A percentile compares a stretch with the other conserved stretches of the same genome.
These are phyloP conservation scores for Cladosporium sp. DNA, from an alignment of 2,329 filamentous ascomycete species.

Conservation along the genomic window DNA sequence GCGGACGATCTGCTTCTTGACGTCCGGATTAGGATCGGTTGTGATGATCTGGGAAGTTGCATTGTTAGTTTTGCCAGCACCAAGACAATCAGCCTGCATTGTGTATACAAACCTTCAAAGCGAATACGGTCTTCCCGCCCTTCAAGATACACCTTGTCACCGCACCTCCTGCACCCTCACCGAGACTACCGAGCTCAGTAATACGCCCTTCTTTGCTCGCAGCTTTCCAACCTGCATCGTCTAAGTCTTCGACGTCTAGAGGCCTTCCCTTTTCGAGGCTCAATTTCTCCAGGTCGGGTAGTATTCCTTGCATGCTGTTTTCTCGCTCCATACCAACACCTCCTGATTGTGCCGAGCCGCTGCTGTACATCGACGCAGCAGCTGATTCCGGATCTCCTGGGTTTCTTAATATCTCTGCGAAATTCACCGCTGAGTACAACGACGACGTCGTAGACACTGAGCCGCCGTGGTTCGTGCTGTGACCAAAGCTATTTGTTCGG, in stretches of 20 bases:
- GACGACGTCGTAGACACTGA: slow-evolving; percentile 85
- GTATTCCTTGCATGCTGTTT: slow-evolving; percentile 70
- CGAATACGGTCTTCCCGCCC: slow-evolving; percentile 91
- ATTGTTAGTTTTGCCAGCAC: slow-evolving; percentile 6
- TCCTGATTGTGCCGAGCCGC: slow-evolving; percentile 42
- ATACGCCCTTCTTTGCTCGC: slow-evolving; percentile 87
- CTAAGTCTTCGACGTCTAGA: slow-evolving; percentile 87
- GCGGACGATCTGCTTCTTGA: slow-evolving; percentile 96
- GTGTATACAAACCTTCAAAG: slow-evolving; percentile 69
- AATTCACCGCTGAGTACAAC: slow-evolving; percentile 77
- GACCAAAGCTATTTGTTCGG: slow-evolving; percentile 79
- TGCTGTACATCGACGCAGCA: slow-evolving; percentile 65
- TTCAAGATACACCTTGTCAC: slow-evolving; percentile 88
- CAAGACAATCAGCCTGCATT: no score
- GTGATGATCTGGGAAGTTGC: slow-evolving; percentile 79
- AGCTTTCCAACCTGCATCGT: slow-evolving; percentile 92
- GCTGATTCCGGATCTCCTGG: slow-evolving; percentile 77
- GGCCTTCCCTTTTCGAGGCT: slow-evolving; percentile 77
- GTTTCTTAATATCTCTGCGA: slow-evolving; percentile 65
- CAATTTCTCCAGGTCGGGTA: slow-evolving; percentile 74
- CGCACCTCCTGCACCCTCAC: slow-evolving; percentile 92
- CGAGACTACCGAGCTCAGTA: slow-evolving; percentile 80
- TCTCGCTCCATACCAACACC: slow-evolving; percentile 73
- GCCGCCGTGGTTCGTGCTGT: slow-evolving; percentile 67
- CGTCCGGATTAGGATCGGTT: slow-evolving; percentile 93